Conservation (phyloP, 768 basidiomycete species). For the Pluteus cervinus region DNA sequence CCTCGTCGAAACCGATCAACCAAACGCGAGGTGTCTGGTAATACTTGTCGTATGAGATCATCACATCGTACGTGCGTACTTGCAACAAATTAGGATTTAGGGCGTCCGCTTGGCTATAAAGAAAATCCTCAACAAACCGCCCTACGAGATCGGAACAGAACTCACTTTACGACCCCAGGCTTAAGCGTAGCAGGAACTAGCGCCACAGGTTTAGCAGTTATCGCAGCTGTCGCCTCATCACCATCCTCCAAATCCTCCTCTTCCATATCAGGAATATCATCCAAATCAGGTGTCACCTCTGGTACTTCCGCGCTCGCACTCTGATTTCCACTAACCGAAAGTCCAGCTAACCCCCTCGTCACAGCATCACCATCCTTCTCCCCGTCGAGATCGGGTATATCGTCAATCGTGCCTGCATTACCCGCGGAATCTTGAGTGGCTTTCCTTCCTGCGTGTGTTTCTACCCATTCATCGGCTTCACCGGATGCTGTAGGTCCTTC, state of each 20-base stretch:
- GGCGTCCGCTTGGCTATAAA: conserved; percentile 49
- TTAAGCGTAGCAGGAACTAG: conserved; percentile 42
- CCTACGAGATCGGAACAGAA: too few relatives aligned
- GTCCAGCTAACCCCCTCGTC: conserved; percentile 33
- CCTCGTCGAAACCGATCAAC: conserved; percentile 97
- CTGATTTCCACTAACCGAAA: conserved; percentile 35
- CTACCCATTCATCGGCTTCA: conserved; percentile 92
- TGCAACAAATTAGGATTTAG: conserved; percentile 83
- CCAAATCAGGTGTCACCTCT: conserved; percentile 94
- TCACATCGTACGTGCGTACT: conserved; percentile 97
- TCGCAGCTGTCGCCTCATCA: conserved; percentile 81
- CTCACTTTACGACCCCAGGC: too few relatives aligned
- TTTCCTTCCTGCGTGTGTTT: conserved; percentile 87
- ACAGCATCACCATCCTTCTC: conserved; percentile 37
- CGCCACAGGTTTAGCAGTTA: conserved; percentile 35
- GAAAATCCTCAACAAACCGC: conserved; percentile 1
- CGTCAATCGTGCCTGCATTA: conserved; percentile 66
- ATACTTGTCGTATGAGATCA: conserved; percentile 99
- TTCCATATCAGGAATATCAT: conserved; percentile 99
- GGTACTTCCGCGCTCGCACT: conserved; percentile 40
- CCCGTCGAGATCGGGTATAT: conserved; percentile 83
- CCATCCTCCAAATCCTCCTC: conserved; percentile 86
- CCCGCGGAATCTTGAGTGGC: conserved; percentile 42
- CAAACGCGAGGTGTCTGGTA: conserved; percentile 98
- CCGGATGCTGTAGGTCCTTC: conserved; percentile 50